phyloP scores from a whole-genome alignment of 2,329 filamentous ascomycete species.

The Colletotrichum abscissum region DNA sequence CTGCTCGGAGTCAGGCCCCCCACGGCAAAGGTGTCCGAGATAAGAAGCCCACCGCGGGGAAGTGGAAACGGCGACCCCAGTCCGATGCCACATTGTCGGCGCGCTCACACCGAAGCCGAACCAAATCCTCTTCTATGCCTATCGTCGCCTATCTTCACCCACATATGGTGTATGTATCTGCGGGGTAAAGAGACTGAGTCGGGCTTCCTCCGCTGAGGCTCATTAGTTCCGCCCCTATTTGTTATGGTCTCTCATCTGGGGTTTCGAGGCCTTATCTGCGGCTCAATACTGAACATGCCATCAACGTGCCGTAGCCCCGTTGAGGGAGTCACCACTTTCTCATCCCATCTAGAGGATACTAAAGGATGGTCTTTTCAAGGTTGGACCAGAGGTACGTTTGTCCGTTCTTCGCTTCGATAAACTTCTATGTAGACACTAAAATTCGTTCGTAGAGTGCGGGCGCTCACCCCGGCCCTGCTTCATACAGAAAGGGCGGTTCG shows the following conservation, averaged over 20 bases:
- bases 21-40: background rate
- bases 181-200: background rate
- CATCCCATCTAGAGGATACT: fast-evolving
- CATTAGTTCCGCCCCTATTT: background rate
- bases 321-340: background rate
- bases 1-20: background rate
- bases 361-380: too few relatives aligned
- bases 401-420: too few relatives aligned
- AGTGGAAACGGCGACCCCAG: background rate
- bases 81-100: background rate
- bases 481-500: too few relatives aligned
- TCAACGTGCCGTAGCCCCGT: background rate
- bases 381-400: too few relatives aligned
- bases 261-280: background rate
- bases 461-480: too few relatives aligned
- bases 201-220: background rate
- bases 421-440: too few relatives aligned
- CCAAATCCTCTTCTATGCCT: background rate
- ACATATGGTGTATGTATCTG: background rate
- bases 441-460: too few relatives aligned
- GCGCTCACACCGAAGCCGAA: constrained; percentile 1
- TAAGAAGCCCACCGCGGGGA: background rate
- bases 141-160: background rate
- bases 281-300: too few relatives aligned
- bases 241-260: background rate